These are phyloP conservation scores for Phytophthora macrochlamydospora DNA, from an alignment of 352 stramenopile species.

Conservation along the genomic window DNA sequence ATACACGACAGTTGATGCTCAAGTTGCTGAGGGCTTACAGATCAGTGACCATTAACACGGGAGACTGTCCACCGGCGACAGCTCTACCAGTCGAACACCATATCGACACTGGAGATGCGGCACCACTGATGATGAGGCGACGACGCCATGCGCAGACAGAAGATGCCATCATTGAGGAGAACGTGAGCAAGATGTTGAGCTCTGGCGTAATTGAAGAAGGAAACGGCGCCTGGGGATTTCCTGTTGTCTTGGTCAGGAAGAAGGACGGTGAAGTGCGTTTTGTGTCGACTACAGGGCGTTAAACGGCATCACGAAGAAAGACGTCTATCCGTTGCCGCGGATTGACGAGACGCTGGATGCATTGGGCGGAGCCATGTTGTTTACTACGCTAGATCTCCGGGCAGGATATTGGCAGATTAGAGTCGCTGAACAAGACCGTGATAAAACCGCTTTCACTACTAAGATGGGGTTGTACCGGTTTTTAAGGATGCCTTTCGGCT, in stretches of 20 bases:
- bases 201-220: background rate
- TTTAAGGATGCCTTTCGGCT: background rate
- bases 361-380: background rate
- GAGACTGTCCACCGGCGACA: constrained; percentile 2
- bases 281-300: background rate
- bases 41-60: background rate
- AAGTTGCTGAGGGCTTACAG: background rate
- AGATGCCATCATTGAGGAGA: background rate
- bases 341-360: background rate
- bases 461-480: background rate
- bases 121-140: background rate
- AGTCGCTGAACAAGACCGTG: background rate
- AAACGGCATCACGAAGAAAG: background rate
- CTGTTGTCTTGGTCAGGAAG: background rate
- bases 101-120: constrained; percentile 1
- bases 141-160: background rate
- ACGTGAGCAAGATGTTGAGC: background rate
- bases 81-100: constrained; percentile 2
- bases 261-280: background rate
- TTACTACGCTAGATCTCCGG: background rate
- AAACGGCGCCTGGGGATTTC: background rate
- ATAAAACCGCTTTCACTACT: background rate
- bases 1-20: background rate
- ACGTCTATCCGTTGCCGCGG: background rate
- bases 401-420: background rate